Evolutionary conservation across 2,329 filamentous ascomycete species (phyloP), one percentile per base, ranked within the genome.

Genomic region (Claviceps arundinis): DNA sequence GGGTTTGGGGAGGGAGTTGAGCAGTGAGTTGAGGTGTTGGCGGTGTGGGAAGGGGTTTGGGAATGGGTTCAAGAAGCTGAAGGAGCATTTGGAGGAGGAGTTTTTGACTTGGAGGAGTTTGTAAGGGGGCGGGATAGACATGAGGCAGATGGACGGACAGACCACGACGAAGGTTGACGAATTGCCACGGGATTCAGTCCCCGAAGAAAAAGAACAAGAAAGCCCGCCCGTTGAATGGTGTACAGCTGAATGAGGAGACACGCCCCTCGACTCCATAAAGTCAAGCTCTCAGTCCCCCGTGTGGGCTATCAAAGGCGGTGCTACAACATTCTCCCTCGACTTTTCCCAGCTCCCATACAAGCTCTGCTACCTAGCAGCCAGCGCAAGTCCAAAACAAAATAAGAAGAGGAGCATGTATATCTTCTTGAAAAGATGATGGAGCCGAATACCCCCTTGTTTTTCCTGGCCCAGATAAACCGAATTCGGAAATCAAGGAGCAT

Each of bases 21-120:
- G 30, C 38, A 67, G 69, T 54, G 82, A 89, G 54, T 75, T 95
- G 65, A 69, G 70, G 56, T 97, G 93, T 65, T 97, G 93, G 91
- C 76, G 87, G 50, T 97, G 93, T 69, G 81, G 81, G 1, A 69
- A 67, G 65, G 77, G 80, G 50, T 96, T 93, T 68, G 78, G 77
- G 19, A 87, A 87, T 58, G 78, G 76, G 62, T 94, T 96, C 65
- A 73, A 77, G 57, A 74, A 73, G 64, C 65, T 95, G 50, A 93
- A 93, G 67, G 73, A 71, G 54, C 90, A 98, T 71, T 69, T 95
- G 47, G 76, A 76, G 16, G 70, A 75, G 26, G 89, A 95, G 68
- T 89, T 88, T 64, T 76, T 84, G 59, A 71, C 69, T 54, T 95
- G 89, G 89, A 88, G 77, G 67, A 75, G 61, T 59, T 71, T 83